Conservation (phyloP, 1,139 yeast species). For the Pichia inconspicua region DNA sequence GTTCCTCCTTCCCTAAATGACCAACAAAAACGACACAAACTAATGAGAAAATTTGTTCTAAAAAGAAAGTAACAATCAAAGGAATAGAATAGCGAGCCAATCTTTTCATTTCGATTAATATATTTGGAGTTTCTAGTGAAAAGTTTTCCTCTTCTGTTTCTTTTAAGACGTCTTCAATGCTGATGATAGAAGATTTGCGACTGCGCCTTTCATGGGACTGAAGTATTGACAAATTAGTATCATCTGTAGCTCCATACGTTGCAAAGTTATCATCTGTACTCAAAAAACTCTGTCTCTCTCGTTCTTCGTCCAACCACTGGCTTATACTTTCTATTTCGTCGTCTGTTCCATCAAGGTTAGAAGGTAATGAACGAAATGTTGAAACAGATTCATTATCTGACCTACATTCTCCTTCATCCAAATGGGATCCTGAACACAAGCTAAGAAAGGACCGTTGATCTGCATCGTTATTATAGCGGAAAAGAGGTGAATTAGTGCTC, state of each 20-base stretch:
- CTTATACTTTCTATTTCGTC: conserved; percentile 43
- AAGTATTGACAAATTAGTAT: conserved; percentile 20
- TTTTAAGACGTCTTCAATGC: conserved; percentile 13
- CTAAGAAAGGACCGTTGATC: conserved; percentile 63
- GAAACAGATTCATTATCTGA: conserved; percentile 41
- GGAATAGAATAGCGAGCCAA: conserved; percentile 54
- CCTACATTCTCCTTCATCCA: conserved; percentile 30
- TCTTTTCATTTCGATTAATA: conserved; percentile 38
- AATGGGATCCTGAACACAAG: conserved; percentile 38
- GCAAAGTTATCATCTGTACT: conserved; percentile 12
- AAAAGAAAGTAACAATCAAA: conserved; percentile 54
- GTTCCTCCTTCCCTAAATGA: conserved; percentile 60
- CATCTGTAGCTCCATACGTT: conserved; percentile 16
- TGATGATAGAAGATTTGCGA: conserved; percentile 10
- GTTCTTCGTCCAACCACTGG: conserved; percentile 64
- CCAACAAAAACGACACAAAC: conserved; percentile 69
- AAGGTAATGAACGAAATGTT: conserved; percentile 56
- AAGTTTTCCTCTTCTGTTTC: conserved; percentile 32
- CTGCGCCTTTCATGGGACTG: conserved; percentile 4
- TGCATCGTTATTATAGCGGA: conserved; percentile 51
- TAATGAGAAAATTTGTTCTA: conserved; percentile 66
- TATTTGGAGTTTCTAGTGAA: conserved; percentile 40
- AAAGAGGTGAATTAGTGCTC: conserved; percentile 59
- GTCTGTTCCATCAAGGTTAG: conserved; percentile 43
- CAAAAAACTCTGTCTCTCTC: conserved; percentile 43